Evolutionary conservation across 306 rosid species (phyloP), one percentile per base, ranked within the genome.

Genomic region (Cercis canadensis): DNA sequence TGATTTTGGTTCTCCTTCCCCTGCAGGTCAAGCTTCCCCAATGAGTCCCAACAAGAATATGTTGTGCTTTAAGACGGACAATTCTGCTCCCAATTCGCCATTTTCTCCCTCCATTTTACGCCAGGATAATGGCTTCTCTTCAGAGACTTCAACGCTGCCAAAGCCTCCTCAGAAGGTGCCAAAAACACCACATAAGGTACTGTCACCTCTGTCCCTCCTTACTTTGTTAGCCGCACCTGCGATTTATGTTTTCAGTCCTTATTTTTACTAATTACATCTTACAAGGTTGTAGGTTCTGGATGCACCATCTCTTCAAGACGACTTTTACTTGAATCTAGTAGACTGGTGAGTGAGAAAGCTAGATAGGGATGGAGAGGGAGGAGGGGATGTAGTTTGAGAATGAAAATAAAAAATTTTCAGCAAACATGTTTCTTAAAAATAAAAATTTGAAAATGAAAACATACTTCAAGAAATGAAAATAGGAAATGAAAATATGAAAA

Each of bases 251-350:
- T 24, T 24, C 29, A 24, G n/a, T n/a, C 43, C 3, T 37, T 6
- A 5, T 37, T 5, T 37, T 6, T 5, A 0, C 10, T 0, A 86
- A 61, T 60, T 43, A 11, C 44, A 31, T 46, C 21, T 40, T 24
- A 67, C 10, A 33, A 21, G 50, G 34, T 62, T 75, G 87, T 87
- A 95, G 99, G 96, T 95, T 86, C 65, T 95, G 57, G 99, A 95
- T 87, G 99, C 99, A 0, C 99, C 99, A 14, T 89, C 99, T n/a
- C 96, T 95, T 66, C 99, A 95, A 67, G 99, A 95, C 82, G 99
- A 95, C 74, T 95, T 95, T 73, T 95, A 95, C 77, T 86, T 95
- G 92, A 95, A 95, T 76, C 91, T 95, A 0, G 99, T 95, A 67
- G 99, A 95, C 72, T 95, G 99, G 99, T 95, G n/a, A n/a, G n/a